Evolutionary conservation across 306 rosid genomes (phyloP).

Genomic region (Cucurbita ficifolia): DNA sequence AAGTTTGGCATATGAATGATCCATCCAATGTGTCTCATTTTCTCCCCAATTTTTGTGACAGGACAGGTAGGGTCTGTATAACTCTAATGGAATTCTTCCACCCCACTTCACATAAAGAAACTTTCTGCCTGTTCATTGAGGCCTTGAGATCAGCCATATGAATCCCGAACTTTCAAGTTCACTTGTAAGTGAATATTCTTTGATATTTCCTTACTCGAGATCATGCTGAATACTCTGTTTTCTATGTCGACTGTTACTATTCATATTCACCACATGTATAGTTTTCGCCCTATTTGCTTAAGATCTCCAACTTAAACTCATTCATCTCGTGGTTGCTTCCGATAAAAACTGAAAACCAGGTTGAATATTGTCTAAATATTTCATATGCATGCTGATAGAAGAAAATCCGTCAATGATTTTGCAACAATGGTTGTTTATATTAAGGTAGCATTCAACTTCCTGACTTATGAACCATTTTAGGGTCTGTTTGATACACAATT

Average conservation of each 20-base stretch:
- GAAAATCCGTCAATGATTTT: background rate
- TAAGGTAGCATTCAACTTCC: background rate
- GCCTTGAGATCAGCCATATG: conserved; percentile 2
- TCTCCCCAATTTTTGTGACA: conserved; percentile 18
- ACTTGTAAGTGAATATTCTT: background rate
- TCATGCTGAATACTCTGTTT: background rate
- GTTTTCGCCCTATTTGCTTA: background rate
- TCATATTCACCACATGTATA: background rate
- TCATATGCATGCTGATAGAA: background rate
- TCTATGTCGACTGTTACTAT: background rate
- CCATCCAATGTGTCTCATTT: conserved; percentile 3
- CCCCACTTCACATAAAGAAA: background rate
- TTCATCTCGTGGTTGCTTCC: background rate
- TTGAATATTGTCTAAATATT: background rate
- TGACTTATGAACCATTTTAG: background rate
- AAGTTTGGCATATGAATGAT: background rate
- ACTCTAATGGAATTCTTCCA: background rate
- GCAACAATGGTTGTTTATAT: background rate
- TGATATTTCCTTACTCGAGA: background rate
- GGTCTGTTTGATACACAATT: background rate
- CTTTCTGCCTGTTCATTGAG: conserved; percentile 1
- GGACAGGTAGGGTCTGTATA: background rate
- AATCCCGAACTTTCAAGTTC: background rate
- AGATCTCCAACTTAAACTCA: background rate
- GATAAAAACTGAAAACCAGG: background rate